These are phyloP conservation scores for Metschnikowia lochheadii DNA, from an alignment of 805 yeast genomes.

Conservation along the genomic window DNA sequence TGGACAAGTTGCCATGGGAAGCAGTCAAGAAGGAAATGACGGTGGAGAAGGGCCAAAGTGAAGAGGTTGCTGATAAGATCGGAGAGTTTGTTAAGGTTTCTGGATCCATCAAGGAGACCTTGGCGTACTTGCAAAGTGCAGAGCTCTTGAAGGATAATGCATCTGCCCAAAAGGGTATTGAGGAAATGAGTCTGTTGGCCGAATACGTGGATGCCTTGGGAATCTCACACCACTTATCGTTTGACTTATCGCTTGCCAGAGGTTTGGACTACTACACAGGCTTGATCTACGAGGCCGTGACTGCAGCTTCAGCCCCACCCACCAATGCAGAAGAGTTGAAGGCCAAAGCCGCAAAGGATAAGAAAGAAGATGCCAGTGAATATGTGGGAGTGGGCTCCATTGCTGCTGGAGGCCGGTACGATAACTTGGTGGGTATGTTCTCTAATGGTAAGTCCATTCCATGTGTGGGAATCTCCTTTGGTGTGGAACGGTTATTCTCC, in stretches of 20 bases:
- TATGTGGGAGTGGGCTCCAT: slow-evolving; percentile 98
- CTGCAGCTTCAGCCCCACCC: slow-evolving; percentile 96
- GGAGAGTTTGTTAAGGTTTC: slow-evolving; percentile 83
- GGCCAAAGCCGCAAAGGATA: slow-evolving; percentile 39
- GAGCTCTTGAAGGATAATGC: slow-evolving; percentile 58
- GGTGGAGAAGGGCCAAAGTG: slow-evolving; percentile 85
- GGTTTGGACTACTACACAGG: slow-evolving; percentile 98
- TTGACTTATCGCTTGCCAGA: slow-evolving; percentile 93
- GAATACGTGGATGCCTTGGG: slow-evolving; percentile 80
- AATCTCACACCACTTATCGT: slow-evolving; percentile 63
- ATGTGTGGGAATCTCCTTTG: slow-evolving; percentile 96
- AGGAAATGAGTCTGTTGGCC: slow-evolving; percentile 71
- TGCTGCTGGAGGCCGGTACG: slow-evolving; percentile 99
- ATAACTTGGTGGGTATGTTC: slow-evolving; percentile 95
- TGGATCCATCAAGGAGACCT: slow-evolving; percentile 67
- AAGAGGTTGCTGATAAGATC: slow-evolving; percentile 87
- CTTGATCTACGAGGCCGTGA: slow-evolving; percentile 92
- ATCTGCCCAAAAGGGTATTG: slow-evolving; percentile 74
- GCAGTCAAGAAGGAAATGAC: slow-evolving; percentile 89
- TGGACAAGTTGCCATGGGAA: slow-evolving; percentile 95
- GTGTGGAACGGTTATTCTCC: slow-evolving; percentile 93
- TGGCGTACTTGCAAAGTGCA: slow-evolving; percentile 52
- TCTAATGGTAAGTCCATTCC: slow-evolving; percentile 90
- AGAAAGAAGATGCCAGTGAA: slow-evolving; percentile 83
- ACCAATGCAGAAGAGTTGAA: slow-evolving; percentile 66